phyloP scores from a whole-genome alignment of 768 basidiomycete genomes.

The Favolaschia claudopus region DNA sequence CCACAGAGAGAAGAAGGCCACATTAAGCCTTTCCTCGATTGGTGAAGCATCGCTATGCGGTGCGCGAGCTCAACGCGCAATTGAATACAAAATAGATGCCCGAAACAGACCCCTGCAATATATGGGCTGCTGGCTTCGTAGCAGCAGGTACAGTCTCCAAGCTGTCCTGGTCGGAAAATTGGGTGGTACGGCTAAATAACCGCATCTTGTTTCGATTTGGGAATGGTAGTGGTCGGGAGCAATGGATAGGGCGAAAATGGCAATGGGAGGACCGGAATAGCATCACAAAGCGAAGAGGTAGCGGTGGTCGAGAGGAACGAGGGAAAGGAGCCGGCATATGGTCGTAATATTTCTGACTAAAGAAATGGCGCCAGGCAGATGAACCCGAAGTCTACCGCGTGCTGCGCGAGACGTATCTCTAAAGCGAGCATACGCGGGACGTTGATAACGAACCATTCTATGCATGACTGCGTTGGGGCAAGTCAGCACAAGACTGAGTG shows the following conservation, averaged over 20 bases:
- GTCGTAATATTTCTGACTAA: too few species aligned
- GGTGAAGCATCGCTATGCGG: too few species aligned
- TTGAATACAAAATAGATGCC: too few species aligned
- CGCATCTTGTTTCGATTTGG: not conserved
- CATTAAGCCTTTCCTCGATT: too few species aligned
- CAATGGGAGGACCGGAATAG: not conserved
- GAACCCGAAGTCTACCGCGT: not conserved
- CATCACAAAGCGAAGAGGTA: not conserved
- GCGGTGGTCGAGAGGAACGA: not conserved
- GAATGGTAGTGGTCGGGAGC: not conserved
- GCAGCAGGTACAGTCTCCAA: conserved; percentile 4
- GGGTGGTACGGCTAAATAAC: not conserved
- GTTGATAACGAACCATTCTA: too few species aligned
- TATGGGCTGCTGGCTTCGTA: conserved; percentile 4
- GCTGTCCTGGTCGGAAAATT: not conserved
- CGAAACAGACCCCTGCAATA: conserved; percentile 2
- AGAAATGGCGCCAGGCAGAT: not conserved
- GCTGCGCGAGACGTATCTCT: not conserved
- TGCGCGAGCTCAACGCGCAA: too few species aligned
- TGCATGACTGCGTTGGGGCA: not conserved
- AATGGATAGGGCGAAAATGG: not conserved
- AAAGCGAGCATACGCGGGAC: not conserved
- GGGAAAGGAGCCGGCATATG: conserved; percentile 4
- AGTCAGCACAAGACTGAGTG: not conserved
- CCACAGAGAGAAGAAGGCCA: too few species aligned